A percentile compares a stretch with the other conserved stretches of the same genome.
These are phyloP conservation scores for Volvox carteri DNA, from an alignment of 163 green algal species.

Conservation along the genomic window DNA sequence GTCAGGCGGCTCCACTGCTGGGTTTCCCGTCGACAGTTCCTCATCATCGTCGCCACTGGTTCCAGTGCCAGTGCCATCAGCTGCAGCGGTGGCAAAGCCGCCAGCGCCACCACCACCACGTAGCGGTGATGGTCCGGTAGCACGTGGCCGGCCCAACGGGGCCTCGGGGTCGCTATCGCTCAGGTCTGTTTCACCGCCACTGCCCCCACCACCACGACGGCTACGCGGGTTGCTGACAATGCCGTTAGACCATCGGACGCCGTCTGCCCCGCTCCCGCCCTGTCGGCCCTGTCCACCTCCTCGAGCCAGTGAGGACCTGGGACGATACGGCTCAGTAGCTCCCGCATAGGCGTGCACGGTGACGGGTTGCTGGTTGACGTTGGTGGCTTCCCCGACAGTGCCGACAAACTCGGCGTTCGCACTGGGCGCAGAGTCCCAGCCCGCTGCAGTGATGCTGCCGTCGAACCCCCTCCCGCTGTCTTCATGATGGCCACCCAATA, in stretches of 20 bases:
- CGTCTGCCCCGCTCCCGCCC: background rate
- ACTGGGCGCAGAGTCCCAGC: background rate
- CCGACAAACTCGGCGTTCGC: background rate
- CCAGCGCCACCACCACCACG: background rate
- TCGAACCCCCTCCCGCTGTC: background rate
- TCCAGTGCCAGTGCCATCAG: background rate
- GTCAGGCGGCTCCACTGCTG: background rate
- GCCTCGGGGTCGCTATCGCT: slow-evolving; percentile 13
- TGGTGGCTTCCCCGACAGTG: background rate
- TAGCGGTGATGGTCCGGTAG: background rate
- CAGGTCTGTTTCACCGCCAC: background rate
- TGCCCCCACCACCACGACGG: background rate
- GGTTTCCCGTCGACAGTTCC: background rate
- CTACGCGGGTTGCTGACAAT: background rate
- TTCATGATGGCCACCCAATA: background rate
- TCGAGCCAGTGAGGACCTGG: slow-evolving; percentile 15
- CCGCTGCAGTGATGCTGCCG: background rate
- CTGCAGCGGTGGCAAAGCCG: background rate
- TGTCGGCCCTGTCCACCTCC: background rate
- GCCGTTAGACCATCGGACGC: slow-evolving; percentile 36
- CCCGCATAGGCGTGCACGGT: background rate
- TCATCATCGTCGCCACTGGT: background rate
- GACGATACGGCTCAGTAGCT: background rate
- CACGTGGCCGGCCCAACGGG: background rate
- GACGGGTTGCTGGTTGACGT: background rate